A percentile compares a stretch with the other conserved stretches of the same genome.
Evolutionary conservation across 2,329 filamentous ascomycete genomes (phyloP).

Genomic region (Fusarium sp.): DNA sequence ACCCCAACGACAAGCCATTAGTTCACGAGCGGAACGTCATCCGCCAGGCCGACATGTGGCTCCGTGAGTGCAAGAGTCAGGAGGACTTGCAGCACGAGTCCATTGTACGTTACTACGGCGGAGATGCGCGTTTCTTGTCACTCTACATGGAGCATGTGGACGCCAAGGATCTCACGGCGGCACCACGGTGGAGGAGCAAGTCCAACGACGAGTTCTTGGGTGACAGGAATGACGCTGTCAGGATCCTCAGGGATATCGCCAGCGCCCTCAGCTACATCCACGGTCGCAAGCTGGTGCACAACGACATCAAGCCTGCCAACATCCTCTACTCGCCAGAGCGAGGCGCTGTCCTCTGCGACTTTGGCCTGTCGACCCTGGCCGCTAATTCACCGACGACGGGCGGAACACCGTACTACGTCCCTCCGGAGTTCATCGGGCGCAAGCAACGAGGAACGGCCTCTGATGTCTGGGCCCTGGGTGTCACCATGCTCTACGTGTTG

Average conservation of each 20-base stretch:
- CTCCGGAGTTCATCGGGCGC: slow-evolving; percentile 65
- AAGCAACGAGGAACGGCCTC: slow-evolving; percentile 62
- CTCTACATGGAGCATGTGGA: slow-evolving; percentile 69
- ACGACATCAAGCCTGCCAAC: slow-evolving; percentile 69
- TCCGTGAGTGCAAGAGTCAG: slow-evolving; percentile 65
- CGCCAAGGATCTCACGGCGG: slow-evolving; percentile 60
- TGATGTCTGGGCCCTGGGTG: slow-evolving; percentile 66
- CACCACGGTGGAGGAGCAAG: slow-evolving; percentile 58
- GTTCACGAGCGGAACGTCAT: slow-evolving; percentile 64
- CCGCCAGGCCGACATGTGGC: slow-evolving; percentile 66
- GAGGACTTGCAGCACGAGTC: slow-evolving; percentile 63
- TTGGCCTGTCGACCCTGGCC: slow-evolving; percentile 62
- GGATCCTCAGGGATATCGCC: slow-evolving; percentile 63
- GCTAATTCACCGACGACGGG: slow-evolving; percentile 58
- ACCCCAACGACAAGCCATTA: slow-evolving; percentile 54
- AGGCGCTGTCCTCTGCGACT: slow-evolving; percentile 67
- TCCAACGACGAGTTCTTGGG: slow-evolving; percentile 60
- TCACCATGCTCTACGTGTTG: slow-evolving; percentile 67
- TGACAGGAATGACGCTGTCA: slow-evolving; percentile 56
- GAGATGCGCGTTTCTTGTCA: slow-evolving; percentile 66
- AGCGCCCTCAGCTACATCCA: slow-evolving; percentile 65
- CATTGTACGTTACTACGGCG: slow-evolving; percentile 65
- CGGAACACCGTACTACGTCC: slow-evolving; percentile 68
- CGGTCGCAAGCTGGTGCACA: slow-evolving; percentile 61
- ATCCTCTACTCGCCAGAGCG: slow-evolving; percentile 66